These are phyloP conservation scores for Ceratobasidium sp. DNA, from an alignment of 1,284 basidiomycete genomes.

Conservation along the genomic window DNA sequence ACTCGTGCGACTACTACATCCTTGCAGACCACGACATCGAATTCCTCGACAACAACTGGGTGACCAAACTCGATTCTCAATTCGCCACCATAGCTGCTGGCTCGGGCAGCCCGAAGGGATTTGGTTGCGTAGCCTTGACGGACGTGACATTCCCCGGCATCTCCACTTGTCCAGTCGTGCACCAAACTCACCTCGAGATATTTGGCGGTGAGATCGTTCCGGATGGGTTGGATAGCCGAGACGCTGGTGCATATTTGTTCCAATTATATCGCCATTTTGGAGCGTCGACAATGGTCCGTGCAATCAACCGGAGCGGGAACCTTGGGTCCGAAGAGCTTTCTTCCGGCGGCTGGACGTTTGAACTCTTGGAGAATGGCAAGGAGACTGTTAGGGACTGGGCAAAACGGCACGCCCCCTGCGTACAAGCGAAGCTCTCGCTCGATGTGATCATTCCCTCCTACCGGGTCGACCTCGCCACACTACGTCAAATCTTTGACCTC, in stretches of 20 bases:
- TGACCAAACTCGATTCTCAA: slow-evolving; percentile 59
- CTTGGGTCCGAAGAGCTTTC: slow-evolving; percentile 65
- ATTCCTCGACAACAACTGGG: slow-evolving; percentile 66
- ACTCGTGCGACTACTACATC: slow-evolving; percentile 65
- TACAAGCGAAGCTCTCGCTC: slow-evolving; percentile 60
- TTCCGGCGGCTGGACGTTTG: slow-evolving; percentile 63
- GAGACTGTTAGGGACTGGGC: slow-evolving; percentile 57
- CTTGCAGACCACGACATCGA: slow-evolving; percentile 70
- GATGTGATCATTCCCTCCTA: slow-evolving; percentile 71
- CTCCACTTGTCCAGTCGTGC: slow-evolving; percentile 71
- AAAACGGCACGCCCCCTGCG: not conserved
- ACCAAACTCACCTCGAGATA: slow-evolving; percentile 67
- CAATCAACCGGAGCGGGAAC: slow-evolving; percentile 50
- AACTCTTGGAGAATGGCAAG: slow-evolving; percentile 61
- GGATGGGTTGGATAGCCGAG: slow-evolving; percentile 67
- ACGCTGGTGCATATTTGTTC: slow-evolving; percentile 69
- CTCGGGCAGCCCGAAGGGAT: slow-evolving; percentile 59
- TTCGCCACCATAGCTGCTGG: slow-evolving; percentile 59
- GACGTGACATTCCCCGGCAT: slow-evolving; percentile 69
- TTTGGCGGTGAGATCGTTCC: slow-evolving; percentile 68
- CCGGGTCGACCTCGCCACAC: slow-evolving; percentile 62
- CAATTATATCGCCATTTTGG: slow-evolving; percentile 71
- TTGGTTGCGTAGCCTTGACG: slow-evolving; percentile 71
- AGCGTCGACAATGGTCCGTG: slow-evolving; percentile 62
- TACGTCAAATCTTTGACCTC: slow-evolving; percentile 63